Evolutionary conservation across 2,329 filamentous ascomycete genomes (phyloP), one percentile per base, ranked within the genome.

Genomic region (Zasmidium cellare): DNA sequence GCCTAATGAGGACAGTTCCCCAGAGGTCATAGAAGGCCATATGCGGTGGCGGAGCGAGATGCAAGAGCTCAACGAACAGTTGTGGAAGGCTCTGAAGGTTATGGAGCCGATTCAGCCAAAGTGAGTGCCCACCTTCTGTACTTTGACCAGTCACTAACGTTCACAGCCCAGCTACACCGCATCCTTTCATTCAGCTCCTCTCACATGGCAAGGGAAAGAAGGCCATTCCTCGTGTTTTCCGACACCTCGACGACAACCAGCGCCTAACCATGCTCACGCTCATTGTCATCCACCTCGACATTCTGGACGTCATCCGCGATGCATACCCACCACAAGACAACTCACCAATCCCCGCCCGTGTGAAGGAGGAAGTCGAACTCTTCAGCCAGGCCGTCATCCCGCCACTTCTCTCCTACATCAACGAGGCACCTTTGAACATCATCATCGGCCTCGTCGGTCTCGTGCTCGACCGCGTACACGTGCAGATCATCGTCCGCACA

Each of bases 181-280:
- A 99, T 73, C 94, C 94, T 0, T 99, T 99, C 76, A 97, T 99
- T 66, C 91, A 92, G 48, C 93, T 99, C 74, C 80, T 99, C 48
- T 96, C 92, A 3, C 96, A 94, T 70, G 86, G 88, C 66, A 99
- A 99, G 80, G 94, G 94, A 70, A 97, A 97, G 79, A 96, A 94
- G 79, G 91, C 90, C 1, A 91, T 99, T 60, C 92, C 92, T 51
- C 91, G 94, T 55, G 90, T 97, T 53, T 97, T 97, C 84, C 88
- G 92, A 46, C 91, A 97, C 70, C 90, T 97, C 53, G 89, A 90
- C 63, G 89, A 92, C 61, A 90, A 97, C 71, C 92, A 97, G 76
- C 90, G 93, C 51, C 92, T 94, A 20, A 97, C 92, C 1, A 91
- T 97, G 62, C 82, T 99, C 61, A 99, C 94, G 3, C 93, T 99